Conservation (phyloP, 306 rosid species). For the Lathyrus oleraceus region DNA sequence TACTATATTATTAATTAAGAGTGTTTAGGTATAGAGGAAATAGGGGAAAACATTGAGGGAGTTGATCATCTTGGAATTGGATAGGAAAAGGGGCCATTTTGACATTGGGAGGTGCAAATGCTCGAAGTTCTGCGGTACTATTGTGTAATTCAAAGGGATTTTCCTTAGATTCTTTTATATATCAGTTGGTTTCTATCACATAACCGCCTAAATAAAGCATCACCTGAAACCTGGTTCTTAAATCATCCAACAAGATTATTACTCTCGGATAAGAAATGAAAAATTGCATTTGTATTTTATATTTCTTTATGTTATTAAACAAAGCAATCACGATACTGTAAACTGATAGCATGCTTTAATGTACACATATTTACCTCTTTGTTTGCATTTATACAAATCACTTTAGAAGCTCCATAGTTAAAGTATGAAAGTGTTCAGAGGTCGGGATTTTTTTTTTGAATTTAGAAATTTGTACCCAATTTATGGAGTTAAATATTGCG, state of each 20-base stretch:
- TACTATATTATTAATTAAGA: no score
- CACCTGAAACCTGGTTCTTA: conserved; percentile 7
- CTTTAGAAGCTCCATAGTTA: not conserved
- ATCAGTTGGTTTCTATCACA: no score
- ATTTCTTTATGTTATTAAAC: not conserved
- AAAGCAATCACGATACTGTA: conserved; percentile 1
- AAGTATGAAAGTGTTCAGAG: conserved; percentile 1
- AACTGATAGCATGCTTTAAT: conserved; percentile 11
- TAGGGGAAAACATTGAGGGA: no score
- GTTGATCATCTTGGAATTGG: no score
- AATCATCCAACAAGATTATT: conserved; percentile 1
- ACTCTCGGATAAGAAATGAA: conserved; percentile 1
- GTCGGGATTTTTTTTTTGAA: not conserved
- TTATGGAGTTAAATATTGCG: conserved; percentile 1
- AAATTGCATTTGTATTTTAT: conserved; percentile 14
- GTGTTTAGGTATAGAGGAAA: no score
- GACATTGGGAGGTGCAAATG: no score
- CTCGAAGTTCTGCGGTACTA: no score
- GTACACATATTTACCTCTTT: not conserved
- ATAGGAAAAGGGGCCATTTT: no score
- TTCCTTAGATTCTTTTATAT: no score
- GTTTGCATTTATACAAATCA: not conserved
- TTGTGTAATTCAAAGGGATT: no score
- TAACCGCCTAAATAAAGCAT: conserved; percentile 23
- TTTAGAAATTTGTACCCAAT: not conserved